These are phyloP conservation scores for Triangularia setosa DNA, from an alignment of 2,329 filamentous ascomycete genomes.

Conservation along the genomic window DNA sequence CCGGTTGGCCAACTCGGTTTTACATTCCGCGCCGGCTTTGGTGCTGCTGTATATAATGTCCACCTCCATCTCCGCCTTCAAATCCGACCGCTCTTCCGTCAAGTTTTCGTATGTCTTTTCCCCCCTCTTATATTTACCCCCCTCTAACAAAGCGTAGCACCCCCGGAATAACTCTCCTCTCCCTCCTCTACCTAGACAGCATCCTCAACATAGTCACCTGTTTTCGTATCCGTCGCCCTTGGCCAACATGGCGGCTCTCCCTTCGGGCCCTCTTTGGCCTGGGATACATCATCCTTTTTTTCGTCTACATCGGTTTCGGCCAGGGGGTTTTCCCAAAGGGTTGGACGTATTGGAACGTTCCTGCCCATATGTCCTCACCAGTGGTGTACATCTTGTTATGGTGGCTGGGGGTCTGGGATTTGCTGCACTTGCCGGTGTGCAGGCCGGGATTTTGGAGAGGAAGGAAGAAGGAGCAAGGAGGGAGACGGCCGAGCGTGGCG, in stretches of 20 bases:
- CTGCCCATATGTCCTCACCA: slow-evolving; percentile 27
- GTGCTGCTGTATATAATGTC: slow-evolving; percentile 22
- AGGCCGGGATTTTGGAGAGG: not conserved
- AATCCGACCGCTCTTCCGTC: not conserved
- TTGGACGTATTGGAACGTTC: slow-evolving; percentile 37
- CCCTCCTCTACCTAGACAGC: slow-evolving; percentile 33
- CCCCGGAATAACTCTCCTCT: slow-evolving; percentile 31
- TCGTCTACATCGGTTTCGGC: slow-evolving; percentile 34
- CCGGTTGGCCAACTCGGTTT: slow-evolving; percentile 15
- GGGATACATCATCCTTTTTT: slow-evolving; percentile 35
- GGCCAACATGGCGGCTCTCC: slow-evolving; percentile 32
- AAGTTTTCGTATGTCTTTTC: not conserved
- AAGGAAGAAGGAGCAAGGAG: not conserved
- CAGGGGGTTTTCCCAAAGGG: slow-evolving; percentile 34
- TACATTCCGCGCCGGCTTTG: slow-evolving; percentile 20
- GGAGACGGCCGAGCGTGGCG: not conserved
- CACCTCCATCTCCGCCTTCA: slow-evolving; percentile 8
- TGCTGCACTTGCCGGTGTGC: slow-evolving; percentile 14
- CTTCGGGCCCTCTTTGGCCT: slow-evolving; percentile 31
- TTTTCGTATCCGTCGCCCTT: slow-evolving; percentile 29
- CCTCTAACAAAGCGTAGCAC: slow-evolving; percentile 21
- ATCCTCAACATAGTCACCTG: slow-evolving; percentile 36
- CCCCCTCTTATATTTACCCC: not conserved
- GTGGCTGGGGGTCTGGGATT: slow-evolving; percentile 28
- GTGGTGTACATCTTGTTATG: slow-evolving; percentile 37